Base-by-base conservation (phyloP, 176 grass and related monocot species). In the Eragrostis nindensis region DNA sequence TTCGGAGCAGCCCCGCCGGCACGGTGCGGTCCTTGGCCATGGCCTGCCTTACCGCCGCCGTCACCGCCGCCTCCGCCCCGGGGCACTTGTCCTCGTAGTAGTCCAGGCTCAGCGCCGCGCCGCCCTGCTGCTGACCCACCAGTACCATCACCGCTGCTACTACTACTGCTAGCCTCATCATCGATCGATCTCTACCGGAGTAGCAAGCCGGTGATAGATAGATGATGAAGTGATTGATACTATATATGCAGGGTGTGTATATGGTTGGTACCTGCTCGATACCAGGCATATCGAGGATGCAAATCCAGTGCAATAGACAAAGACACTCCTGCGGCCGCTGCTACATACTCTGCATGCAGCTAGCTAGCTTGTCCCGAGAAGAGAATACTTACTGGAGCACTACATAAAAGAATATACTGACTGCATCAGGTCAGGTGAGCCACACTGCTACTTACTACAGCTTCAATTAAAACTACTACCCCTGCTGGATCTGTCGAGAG, bases 21-120 rank as follows among this genome's bases (percentile, higher is more conserved):
- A 94, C 92, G 0, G 92, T 98, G 8, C 81, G 71, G 82, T 98
- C 95, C 13, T 62, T 92, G 6, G 65, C 87, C 14, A 78, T 87
- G 44, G 86, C 95, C 85, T 87, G 53, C 81, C 80, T 83, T 19
- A 98, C 92, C 21, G 88, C 90, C 57, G 80, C 77, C 13, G 85
- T 68, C 18, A 97, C 89, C 1, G 74, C 76, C 32, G 75, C 83
- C 86, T 98, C 95, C 8, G 73, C 92, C 27, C 68, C 69, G 6
- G 95, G 92, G 71, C 95, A 98, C 27, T 52, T 92, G 46, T 87
- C 26, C 13, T 73, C 77, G 30, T 98, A 98, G 77, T 89, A 90
- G 41, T 89, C 82, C 27, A 89, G 62, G 86, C 92, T 94, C 71
- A 97, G 89, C 38, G 87, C 91, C 48, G 75, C 54, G 36, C 62